Evolutionary conservation across 805 yeast species (phyloP).

Genomic region (Candida maris): DNA sequence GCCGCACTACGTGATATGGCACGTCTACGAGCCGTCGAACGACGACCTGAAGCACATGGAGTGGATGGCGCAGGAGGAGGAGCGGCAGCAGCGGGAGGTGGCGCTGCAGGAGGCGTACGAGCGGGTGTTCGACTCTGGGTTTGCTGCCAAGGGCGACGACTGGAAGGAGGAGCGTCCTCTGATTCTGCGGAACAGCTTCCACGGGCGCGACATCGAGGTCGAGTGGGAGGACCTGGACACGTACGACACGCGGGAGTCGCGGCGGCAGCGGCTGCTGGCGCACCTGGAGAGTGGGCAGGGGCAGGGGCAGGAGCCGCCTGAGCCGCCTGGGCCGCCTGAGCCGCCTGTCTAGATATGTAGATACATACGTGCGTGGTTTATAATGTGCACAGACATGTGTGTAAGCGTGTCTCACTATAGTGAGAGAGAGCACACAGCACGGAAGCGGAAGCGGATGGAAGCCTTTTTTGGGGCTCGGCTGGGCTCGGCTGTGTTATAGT

Average conservation of each 20-base stretch:
- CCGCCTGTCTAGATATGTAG: too few species aligned
- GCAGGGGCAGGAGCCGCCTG: too few species aligned
- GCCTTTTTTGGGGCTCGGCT: too few species aligned
- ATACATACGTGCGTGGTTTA: too few species aligned
- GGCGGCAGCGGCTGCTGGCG: constrained; percentile 3
- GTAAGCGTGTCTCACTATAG: too few species aligned
- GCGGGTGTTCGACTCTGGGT: constrained; percentile 73
- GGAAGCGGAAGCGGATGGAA: too few species aligned
- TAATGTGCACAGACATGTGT: too few species aligned
- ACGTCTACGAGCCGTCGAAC: constrained; percentile 89
- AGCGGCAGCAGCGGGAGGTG: constrained; percentile 57
- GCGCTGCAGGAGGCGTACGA: constrained; percentile 62
- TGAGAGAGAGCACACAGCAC: too few species aligned
- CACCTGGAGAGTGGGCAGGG: too few species aligned
- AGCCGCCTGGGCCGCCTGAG: too few species aligned
- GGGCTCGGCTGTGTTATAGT: too few species aligned
- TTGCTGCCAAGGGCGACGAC: constrained; percentile 64
- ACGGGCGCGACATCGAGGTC: constrained; percentile 46
- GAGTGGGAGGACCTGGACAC: constrained; percentile 68
- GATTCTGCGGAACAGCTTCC: constrained; percentile 75
- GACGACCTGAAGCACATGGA: constrained; percentile 85
- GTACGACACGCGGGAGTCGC: constrained; percentile 11
- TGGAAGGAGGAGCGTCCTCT: constrained; percentile 73
- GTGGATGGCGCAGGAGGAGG: constrained; percentile 83
- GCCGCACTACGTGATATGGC: constrained; percentile 96